Base-by-base conservation (phyloP, 2,329 filamentous ascomycete genomes). In the Waltergamsia citrina region DNA sequence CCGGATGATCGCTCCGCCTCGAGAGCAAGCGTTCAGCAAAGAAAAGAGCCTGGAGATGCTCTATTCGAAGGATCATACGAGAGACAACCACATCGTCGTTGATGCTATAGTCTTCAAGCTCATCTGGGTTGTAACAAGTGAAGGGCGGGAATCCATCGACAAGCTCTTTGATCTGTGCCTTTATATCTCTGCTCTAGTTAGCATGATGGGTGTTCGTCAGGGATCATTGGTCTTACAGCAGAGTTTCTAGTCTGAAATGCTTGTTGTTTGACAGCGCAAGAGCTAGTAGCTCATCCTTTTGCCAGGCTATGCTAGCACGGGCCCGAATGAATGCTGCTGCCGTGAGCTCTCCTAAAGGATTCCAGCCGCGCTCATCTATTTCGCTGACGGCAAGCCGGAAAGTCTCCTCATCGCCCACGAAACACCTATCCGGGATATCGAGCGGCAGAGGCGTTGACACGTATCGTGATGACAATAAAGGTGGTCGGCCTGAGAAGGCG, bases 31-130 rank as follows among this genome's bases (percentile, higher is more conserved):
- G 59, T 41, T 77, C 66, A 20, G 77, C 54, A 18, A 78, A 62
- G 40, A 79, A 76, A 6, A 69, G 54, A 31, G 73, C 75, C 29
- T 74, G 66, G 1, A 74, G 52, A 30, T 70, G 63, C 31, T 65
- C 60, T 3, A 73, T 56, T 6, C 58, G 57, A 2, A 69, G 49
- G 4, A 71, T 50, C n/a, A 68, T 55, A 5, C 64, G 51, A 15
- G 56, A 51, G 34, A 66, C 65, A 3, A 68, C 36, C 0, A 49
- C 44, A 1, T 53, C 43, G 1, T 58, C 62, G 22, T 62, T 53
- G 7, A 60, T 51, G 30, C 67, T 52, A 2, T 65, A 48, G 19
- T 70, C 56, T 2, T 61, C 52, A 34, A 76, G 46, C 43, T 76
- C 71, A 0, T 71, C 49, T 0, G 69, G 68, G 7, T 61, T 43